Percentiles rank a stretch among this genome's conserved stretches.
phyloP scores from a whole-genome alignment of 257 asterid genomes.

The Capsicum chinense region DNA sequence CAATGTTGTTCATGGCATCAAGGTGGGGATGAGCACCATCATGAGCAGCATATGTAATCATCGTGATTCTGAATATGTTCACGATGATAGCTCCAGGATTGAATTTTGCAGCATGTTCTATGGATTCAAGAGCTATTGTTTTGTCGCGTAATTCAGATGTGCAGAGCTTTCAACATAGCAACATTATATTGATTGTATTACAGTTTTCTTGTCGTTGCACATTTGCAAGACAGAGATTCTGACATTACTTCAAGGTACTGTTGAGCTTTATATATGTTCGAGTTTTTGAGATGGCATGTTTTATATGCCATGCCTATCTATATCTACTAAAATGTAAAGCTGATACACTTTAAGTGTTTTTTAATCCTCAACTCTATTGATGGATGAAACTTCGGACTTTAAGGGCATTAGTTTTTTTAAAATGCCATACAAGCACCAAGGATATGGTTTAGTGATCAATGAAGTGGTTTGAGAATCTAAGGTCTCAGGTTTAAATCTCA shows the following conservation, averaged over 20 bases:
- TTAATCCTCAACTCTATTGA: too few species aligned
- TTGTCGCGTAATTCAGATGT: constrained; percentile 53
- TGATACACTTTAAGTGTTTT: too few species aligned
- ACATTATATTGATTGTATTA: constrained; percentile 47
- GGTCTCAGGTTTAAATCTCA: too few species aligned
- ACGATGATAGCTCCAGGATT: constrained; percentile 52
- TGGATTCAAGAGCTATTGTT: constrained; percentile 51
- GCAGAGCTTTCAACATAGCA: constrained; percentile 57
- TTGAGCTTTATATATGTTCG: not conserved
- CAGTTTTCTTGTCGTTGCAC: constrained; percentile 44
- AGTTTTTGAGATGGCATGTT: too few species aligned
- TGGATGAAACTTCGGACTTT: too few species aligned
- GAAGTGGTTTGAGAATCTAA: too few species aligned
- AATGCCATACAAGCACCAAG: too few species aligned
- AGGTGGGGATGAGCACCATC: constrained; percentile 38
- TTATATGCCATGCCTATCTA: too few species aligned
- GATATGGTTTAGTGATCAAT: too few species aligned
- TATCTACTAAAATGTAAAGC: too few species aligned
- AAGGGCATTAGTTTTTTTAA: too few species aligned
- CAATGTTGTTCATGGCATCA: constrained; percentile 52
- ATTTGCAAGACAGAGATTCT: not conserved
- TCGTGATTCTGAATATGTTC: constrained; percentile 58
- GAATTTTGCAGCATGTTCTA: constrained; percentile 52
- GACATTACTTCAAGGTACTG: not conserved
- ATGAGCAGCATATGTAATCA: constrained; percentile 48